phyloP scores from a whole-genome alignment of 2,329 filamentous ascomycete genomes.

The Zymoseptoria ardabiliae region DNA sequence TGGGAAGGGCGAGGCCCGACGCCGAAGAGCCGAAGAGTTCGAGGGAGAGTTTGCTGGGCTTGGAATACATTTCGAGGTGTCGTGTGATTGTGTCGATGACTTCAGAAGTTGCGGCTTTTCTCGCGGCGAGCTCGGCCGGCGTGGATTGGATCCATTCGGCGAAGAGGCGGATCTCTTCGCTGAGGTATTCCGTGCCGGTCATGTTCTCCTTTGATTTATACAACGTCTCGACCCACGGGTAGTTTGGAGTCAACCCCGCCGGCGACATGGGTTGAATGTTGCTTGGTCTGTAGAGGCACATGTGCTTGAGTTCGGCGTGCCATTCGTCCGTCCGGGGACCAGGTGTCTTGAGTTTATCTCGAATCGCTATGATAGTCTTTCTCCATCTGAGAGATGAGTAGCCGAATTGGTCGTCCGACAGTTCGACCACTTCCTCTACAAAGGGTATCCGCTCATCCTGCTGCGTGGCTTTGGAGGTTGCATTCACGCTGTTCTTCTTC shows the following conservation, averaged over 20 bases:
- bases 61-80: conserved; percentile 14
- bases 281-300: not conserved
- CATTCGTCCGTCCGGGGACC: not conserved
- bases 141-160: conserved; percentile 39
- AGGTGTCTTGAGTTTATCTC: not conserved
- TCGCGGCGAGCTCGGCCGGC: conserved; percentile 34
- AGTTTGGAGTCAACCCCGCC: not conserved
- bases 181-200: not conserved
- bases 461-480: too few relatives aligned
- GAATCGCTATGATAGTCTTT: not conserved
- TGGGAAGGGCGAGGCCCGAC: conserved; percentile 45
- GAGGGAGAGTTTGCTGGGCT: conserved; percentile 14
- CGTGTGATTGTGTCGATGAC: conserved; percentile 23
- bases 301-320: not conserved
- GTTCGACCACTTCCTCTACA: too few relatives aligned
- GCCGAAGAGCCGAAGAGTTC: conserved; percentile 48
- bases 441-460: too few relatives aligned
- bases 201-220: not conserved
- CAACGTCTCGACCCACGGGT: conserved; percentile 4
- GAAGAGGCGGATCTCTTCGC: not conserved
- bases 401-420: not conserved
- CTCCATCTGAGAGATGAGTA: not conserved
- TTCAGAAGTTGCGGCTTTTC: conserved; percentile 30
- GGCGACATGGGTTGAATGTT: not conserved
- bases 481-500: not conserved